Percentiles rank a stretch among this genome's conserved stretches.
phyloP scores from a whole-genome alignment of 805 yeast genomes.

The Metschnikowia borealis region DNA sequence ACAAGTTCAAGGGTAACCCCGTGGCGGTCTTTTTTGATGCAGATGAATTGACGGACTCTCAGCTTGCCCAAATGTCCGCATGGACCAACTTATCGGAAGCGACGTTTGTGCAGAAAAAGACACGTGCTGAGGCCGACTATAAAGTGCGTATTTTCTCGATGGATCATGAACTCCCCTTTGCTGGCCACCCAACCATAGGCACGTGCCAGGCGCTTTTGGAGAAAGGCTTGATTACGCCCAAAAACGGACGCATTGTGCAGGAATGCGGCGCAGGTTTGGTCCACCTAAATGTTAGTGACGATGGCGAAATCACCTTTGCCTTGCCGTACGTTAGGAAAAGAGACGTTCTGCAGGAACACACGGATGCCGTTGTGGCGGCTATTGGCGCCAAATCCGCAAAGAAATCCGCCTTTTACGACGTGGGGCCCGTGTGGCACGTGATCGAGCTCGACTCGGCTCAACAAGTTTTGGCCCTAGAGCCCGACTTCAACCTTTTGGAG shows the following conservation, averaged over 20 bases:
- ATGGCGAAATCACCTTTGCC: conserved; percentile 23
- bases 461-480: conserved; percentile 28
- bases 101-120: conserved; percentile 45
- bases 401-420: conserved; percentile 31
- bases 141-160: conserved; percentile 49
- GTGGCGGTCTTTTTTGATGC: conserved; percentile 51
- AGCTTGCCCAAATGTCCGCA: conserved; percentile 46
- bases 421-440: conserved; percentile 47
- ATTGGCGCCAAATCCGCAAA: conserved; percentile 10
- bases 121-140: conserved; percentile 40
- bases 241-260: conserved; percentile 31
- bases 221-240: conserved; percentile 26
- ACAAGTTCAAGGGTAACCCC: conserved; percentile 47
- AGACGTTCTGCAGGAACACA: conserved; percentile 8
- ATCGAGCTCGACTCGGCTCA: conserved; percentile 28
- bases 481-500: conserved; percentile 25
- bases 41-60: conserved; percentile 31
- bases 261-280: conserved; percentile 46
- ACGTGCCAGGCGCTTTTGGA: conserved; percentile 45
- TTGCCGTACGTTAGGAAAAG: conserved; percentile 19
- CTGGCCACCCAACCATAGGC: conserved; percentile 64
- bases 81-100: conserved; percentile 64
- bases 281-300: conserved; percentile 23
- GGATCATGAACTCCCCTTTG: conserved; percentile 49
- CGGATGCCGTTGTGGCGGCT: conserved; percentile 7